Evolutionary conservation across 345 rosid species (phyloP).

Genomic region (Hypericum androsaemum): DNA sequence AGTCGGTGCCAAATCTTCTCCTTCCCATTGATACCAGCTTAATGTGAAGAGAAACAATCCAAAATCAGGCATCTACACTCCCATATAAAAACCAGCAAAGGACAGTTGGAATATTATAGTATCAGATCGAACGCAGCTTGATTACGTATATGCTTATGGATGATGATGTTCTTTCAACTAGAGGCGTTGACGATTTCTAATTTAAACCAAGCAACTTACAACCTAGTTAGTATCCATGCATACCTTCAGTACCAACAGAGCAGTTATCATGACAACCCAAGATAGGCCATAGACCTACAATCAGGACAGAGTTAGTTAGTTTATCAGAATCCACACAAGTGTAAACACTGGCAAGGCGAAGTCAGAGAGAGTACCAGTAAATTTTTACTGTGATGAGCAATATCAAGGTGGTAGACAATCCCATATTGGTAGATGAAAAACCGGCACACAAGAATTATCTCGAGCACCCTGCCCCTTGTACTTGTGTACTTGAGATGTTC

Average conservation of each 20-base stretch:
- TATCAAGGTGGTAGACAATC: conserved; percentile 90
- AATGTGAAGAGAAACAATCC: conserved; percentile 1
- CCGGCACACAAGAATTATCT: conserved; percentile 66
- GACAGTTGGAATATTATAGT: no score
- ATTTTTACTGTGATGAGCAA: conserved; percentile 50
- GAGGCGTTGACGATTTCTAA: no score
- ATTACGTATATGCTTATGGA: no score
- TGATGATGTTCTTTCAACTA: no score
- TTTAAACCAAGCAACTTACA: not conserved
- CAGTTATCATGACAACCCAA: conserved; percentile 59
- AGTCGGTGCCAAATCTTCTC: conserved; percentile 59
- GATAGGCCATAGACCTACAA: conserved; percentile 81
- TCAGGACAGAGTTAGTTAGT: conserved; percentile 4
- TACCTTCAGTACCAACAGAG: conserved; percentile 79
- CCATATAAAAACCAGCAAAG: no score
- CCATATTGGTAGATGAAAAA: conserved; percentile 89
- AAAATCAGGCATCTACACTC: no score
- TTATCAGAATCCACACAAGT: not conserved
- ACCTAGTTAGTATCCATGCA: not conserved
- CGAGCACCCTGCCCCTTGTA: conserved; percentile 59
- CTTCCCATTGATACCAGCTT: conserved; percentile 88
- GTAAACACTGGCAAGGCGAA: not conserved
- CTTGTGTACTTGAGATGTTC: conserved; percentile 69
- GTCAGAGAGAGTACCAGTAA: conserved; percentile 39
- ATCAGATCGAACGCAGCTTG: no score